Evolutionary conservation across 345 rosid genomes (phyloP).

Genomic region (Geranium rotundifolium): DNA sequence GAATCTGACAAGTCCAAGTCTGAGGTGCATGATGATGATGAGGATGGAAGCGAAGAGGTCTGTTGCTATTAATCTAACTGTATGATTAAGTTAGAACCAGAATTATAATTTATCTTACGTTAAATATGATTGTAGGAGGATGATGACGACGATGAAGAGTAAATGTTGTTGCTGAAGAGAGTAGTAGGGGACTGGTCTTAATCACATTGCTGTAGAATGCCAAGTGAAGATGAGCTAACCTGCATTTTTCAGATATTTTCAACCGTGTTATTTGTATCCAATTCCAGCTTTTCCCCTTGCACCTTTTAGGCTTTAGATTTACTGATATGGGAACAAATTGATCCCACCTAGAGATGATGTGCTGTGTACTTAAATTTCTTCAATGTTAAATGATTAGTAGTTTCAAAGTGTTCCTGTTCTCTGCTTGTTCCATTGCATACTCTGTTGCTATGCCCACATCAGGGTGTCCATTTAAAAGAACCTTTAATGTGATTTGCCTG

Average conservation of each 20-base stretch:
- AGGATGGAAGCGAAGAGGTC: constrained; percentile 50
- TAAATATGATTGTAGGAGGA: constrained; percentile 32
- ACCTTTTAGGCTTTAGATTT: not conserved
- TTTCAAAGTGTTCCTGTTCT: no score
- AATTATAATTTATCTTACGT: no score
- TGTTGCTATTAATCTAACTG: no score
- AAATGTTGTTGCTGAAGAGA: not conserved
- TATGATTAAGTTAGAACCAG: no score
- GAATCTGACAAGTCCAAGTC: constrained; percentile 83
- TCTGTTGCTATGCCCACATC: no score
- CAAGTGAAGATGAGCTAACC: not conserved
- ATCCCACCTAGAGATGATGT: no score
- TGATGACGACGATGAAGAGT: constrained; percentile 48
- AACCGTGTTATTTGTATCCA: not conserved
- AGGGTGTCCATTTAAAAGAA: no score
- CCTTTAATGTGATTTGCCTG: no score
- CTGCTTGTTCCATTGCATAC: no score
- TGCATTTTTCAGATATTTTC: not conserved
- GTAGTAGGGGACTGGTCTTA: not conserved
- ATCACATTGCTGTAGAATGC: not conserved
- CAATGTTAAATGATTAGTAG: no score
- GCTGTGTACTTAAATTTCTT: no score
- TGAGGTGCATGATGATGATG: constrained; percentile 54
- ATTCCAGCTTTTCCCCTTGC: not conserved
- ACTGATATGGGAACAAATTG: not conserved